A percentile compares a stretch with the other conserved stretches of the same genome.
Evolutionary conservation across 2,329 filamentous ascomycete genomes (phyloP).

Genomic region (Leptographium galeiforme): DNA sequence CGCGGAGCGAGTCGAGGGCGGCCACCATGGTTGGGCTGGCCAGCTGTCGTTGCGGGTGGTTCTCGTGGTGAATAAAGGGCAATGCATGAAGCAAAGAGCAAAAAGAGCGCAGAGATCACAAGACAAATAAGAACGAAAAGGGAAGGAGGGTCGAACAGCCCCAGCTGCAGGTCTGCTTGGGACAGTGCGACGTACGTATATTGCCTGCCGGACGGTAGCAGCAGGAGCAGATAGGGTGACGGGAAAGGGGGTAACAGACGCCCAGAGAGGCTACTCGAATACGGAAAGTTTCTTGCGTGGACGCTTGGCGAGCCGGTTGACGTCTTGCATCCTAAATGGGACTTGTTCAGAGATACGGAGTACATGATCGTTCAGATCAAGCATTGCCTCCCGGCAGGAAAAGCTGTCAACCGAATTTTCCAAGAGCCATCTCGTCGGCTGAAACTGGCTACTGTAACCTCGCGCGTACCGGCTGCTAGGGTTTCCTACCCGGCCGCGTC

Average conservation of each 20-base stretch:
- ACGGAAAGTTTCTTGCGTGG: too few relatives aligned
- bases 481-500: neutral
- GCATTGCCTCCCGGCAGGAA: too few relatives aligned
- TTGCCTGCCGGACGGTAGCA: neutral
- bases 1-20: neutral
- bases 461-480: neutral
- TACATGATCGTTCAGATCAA: neutral
- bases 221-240: neutral
- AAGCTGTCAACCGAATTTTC: too few relatives aligned
- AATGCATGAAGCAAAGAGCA: neutral
- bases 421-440: neutral
- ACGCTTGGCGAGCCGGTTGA: neutral
- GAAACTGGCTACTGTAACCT: neutral
- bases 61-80: neutral
- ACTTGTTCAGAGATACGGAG: neutral
- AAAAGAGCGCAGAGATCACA: neutral
- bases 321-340: neutral
- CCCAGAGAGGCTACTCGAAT: neutral
- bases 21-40: neutral
- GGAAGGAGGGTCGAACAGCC: neutral
- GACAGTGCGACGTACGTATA: neutral
- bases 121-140: neutral
- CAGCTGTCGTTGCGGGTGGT: neutral
- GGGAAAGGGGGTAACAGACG: neutral
- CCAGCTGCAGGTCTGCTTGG: neutral